Percentiles rank a stretch among this genome's conserved stretches.
Conservation (phyloP, 768 basidiomycete genomes). For the Lactarius akahatsu region DNA sequence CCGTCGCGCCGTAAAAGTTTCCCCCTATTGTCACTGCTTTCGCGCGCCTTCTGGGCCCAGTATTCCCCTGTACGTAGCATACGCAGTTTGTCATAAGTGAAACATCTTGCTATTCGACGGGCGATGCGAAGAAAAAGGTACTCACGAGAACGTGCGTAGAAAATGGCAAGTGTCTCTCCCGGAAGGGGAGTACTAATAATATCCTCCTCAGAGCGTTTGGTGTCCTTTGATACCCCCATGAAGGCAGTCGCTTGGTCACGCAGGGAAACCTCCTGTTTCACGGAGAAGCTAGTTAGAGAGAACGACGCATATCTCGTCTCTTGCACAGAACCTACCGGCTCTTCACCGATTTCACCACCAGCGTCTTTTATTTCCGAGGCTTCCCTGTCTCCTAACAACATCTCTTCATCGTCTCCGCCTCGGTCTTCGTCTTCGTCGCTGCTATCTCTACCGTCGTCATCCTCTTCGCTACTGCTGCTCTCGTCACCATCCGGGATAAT, state of each 20-base stretch:
- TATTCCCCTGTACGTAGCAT: constrained; percentile 54
- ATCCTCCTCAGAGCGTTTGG: constrained; percentile 64
- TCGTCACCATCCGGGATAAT: constrained; percentile 62
- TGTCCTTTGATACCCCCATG: constrained; percentile 65
- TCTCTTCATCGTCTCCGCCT: constrained; percentile 37
- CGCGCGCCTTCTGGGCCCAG: constrained; percentile 75
- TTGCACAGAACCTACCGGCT: constrained; percentile 27
- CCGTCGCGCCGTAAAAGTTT: constrained; percentile 78
- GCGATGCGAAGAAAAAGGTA: constrained; percentile 18
- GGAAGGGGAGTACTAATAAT: constrained; percentile 75
- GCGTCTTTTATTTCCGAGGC: constrained; percentile 30
- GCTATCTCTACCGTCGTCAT: constrained; percentile 56
- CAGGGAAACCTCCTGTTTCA: constrained; percentile 38
- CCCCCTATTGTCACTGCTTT: constrained; percentile 60
- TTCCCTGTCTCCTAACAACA: constrained; percentile 36
- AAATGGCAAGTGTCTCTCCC: constrained; percentile 79
- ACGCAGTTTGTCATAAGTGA: neutral
- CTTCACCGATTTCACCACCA: constrained; percentile 32
- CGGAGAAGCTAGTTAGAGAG: neutral
- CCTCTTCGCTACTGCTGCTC: constrained; percentile 61
- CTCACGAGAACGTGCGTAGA: constrained; percentile 80
- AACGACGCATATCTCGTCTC: neutral
- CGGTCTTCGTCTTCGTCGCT: constrained; percentile 43
- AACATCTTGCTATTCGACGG: constrained; percentile 10
- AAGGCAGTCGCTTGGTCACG: constrained; percentile 48